Base-by-base conservation (phyloP, 257 asterid genomes). In the Haberlea rhodopensis region DNA sequence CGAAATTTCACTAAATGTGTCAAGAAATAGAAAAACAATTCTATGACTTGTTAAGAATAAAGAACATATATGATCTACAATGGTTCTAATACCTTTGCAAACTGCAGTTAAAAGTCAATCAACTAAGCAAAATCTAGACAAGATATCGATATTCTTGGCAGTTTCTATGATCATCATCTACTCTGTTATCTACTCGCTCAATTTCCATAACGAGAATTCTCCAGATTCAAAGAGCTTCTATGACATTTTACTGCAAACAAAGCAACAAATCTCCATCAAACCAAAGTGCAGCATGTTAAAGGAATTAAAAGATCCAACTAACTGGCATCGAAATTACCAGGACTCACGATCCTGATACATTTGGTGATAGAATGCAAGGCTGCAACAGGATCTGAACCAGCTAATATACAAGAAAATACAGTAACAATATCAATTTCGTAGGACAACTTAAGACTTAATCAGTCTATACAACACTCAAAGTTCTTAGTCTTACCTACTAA, bases 361-460 rank as follows among this genome's bases (percentile, higher is more conserved):
- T 84, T 87, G 5, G 97, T 85, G 72, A 92, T 71, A 32, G 97
- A 85, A 24, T 84, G 84, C 77, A 79, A 62, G 1, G 96, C 79
- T 37, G 88, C 66, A 60, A 81, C 70, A n/a, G 94, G 68, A 73
- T 87, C 94, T 54, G 84, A 52, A 67, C 90, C 96, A 82, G 80
- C 54, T 37, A 52, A 68, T 57, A 60, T 46, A 65, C 53, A 52
- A 60, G 65, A 9, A 65, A 56, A 68, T n/a, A 52, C 21, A 53
- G 27, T 49, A 52, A 26, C 27, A 29, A 51, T 10, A 31, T 66
- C 58, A 73, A 60, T 60, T 60, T 45, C 59, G 25, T 23, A 45
- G 18, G 15, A 45, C 24, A 53, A 68, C 51, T 59, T 26, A 22
- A 53, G 37, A 19, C 20, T 49, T 6, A 25, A 74, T 18, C 45